Evolutionary conservation across 768 basidiomycete genomes (phyloP).

Genomic region (Mrakia frigida): DNA sequence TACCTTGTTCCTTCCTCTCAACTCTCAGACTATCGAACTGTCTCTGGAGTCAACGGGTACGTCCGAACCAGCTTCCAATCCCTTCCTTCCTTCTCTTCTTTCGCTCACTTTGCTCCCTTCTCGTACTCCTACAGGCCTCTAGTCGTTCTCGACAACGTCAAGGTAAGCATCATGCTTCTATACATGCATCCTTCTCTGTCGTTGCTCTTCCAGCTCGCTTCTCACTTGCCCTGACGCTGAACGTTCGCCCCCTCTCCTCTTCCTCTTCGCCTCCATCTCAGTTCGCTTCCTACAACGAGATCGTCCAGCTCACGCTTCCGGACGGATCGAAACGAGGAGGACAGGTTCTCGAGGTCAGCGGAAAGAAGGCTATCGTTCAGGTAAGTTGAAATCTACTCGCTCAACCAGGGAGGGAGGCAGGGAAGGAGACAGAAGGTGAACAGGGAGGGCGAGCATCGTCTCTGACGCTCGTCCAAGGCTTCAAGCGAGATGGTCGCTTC

Average conservation of each 20-base stretch:
- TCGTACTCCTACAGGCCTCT: slow-evolving; percentile 59
- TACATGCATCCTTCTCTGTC: background rate
- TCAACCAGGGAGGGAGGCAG: background rate
- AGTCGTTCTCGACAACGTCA: slow-evolving; percentile 97
- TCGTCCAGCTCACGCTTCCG: slow-evolving; percentile 88
- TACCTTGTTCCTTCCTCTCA: background rate
- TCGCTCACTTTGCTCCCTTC: background rate
- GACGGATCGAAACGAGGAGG: slow-evolving; percentile 93
- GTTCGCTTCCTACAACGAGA: slow-evolving; percentile 99
- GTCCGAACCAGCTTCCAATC: slow-evolving; percentile 36
- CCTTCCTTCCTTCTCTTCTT: slow-evolving; percentile 14
- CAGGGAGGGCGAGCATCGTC: background rate
- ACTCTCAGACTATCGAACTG: slow-evolving; percentile 83
- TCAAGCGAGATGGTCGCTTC: background rate
- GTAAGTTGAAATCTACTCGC: slow-evolving; percentile 28
- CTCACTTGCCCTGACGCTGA: background rate
- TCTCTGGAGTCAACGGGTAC: slow-evolving; percentile 95
- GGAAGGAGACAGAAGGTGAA: background rate
- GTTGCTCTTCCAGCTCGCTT: background rate
- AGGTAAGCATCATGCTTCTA: slow-evolving; percentile 52
- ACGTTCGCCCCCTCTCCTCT: slow-evolving; percentile 14
- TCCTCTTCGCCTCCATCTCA: slow-evolving; percentile 42
- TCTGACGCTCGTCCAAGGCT: background rate
- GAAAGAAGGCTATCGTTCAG: slow-evolving; percentile 98
- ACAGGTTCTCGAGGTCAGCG: slow-evolving; percentile 95